Conservation (phyloP, 352 stramenopile species). For the Pythium dissimile region DNA sequence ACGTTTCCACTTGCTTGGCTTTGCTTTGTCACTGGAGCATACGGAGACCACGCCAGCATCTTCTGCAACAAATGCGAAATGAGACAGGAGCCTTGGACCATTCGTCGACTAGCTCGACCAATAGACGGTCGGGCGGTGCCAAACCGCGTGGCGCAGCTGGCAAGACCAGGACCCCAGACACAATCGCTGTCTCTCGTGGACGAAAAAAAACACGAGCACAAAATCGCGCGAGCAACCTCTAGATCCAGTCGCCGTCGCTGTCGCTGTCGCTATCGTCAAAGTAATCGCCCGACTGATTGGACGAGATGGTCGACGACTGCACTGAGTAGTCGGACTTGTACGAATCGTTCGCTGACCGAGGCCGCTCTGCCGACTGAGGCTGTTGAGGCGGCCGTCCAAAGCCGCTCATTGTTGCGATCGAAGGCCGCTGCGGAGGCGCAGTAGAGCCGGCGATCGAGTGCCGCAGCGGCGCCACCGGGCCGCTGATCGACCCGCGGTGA, state of each 20-base stretch:
- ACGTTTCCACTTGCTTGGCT: too few relatives aligned
- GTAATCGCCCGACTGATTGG: conserved; percentile 41
- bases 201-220: too few relatives aligned
- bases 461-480: conserved; percentile 25
- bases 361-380: conserved; percentile 3
- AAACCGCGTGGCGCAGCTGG: too few relatives aligned
- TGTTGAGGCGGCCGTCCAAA: not conserved
- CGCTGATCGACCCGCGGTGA: conserved; percentile 26
- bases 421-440: conserved; percentile 2
- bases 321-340: conserved; percentile 6
- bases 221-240: too few relatives aligned
- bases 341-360: conserved; percentile 14
- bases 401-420: conserved; percentile 16
- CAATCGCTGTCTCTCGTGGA: too few relatives aligned
- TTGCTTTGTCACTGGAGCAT: too few relatives aligned
- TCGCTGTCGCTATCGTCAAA: conserved; percentile 53
- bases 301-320: conserved; percentile 22
- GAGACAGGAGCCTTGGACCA: not conserved
- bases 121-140: too few relatives aligned
- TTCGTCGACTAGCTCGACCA: too few relatives aligned
- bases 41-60: too few relatives aligned
- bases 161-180: too few relatives aligned
- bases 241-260: conserved; percentile 79
- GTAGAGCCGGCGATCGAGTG: conserved; percentile 36
- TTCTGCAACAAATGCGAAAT: too few relatives aligned